Conservation (phyloP, 148 eudicot genomes). For the Rhododendron griersonianum region DNA sequence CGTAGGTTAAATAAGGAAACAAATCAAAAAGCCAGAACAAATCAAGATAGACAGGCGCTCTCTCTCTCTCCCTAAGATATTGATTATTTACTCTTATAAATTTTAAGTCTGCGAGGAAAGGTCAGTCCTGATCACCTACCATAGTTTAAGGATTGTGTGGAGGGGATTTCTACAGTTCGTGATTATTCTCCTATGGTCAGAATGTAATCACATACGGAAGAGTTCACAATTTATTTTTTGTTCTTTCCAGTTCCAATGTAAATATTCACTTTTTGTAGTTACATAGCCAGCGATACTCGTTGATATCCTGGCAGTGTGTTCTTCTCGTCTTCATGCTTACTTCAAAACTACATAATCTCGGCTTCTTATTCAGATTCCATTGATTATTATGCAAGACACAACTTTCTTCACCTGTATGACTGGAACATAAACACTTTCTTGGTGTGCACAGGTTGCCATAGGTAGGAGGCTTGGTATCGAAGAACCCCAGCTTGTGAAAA, state of each 20-base stretch:
- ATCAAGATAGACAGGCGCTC: not conserved
- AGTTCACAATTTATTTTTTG: not conserved
- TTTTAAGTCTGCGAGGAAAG: not conserved
- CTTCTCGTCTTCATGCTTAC: not conserved
- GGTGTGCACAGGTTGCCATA: conserved; percentile 56
- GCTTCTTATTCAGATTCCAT: not conserved
- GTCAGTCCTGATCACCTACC: not conserved
- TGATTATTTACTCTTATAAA: not conserved
- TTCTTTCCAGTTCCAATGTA: not conserved
- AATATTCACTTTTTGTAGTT: not conserved
- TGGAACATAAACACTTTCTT: not conserved
- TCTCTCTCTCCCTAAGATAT: not conserved
- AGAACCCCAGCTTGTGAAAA: conserved; percentile 86
- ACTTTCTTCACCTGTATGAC: not conserved
- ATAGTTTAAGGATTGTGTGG: not conserved
- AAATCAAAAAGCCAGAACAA: not conserved
- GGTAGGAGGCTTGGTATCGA: conserved; percentile 77
- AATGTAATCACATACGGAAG: not conserved
- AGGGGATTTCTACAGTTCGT: not conserved
- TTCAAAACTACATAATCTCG: not conserved
- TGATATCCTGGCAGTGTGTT: not conserved
- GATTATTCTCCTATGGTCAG: not conserved
- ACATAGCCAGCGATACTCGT: not conserved
- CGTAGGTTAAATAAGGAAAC: not conserved
- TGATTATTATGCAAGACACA: not conserved